Evolutionary conservation across 2,329 filamentous ascomycete species (phyloP), one percentile per base, ranked within the genome.

Genomic region (Penicillium rolfsii): DNA sequence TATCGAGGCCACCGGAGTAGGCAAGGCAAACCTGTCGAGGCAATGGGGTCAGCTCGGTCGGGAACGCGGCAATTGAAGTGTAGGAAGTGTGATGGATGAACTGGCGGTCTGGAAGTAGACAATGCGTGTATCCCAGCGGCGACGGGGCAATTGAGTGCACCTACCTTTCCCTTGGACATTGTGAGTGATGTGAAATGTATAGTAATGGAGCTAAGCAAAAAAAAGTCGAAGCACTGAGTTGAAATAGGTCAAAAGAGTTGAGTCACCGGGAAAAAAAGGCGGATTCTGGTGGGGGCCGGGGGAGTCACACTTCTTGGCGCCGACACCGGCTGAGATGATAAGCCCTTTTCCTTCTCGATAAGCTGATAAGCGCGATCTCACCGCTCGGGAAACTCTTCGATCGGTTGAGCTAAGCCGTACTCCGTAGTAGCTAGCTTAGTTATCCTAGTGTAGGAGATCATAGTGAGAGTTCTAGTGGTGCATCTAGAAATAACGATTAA

Each of bases 1-100:
- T 87, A 71, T 87, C 85, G 64, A 87, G 81, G 71, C 85, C 85
- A 73, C 85, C 77, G 52, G 71, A 74, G 68, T 77, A 78, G 63
- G 75, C 75, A 55, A 76, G 70, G 64, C 73, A 75, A 68, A 76
- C 74, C 70, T 74, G 48, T 65, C 50, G 24, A 49, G 55, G 30
- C 26, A 53, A 61, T 59, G 35, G 48, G 61, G 61, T 70, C 57
- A 69, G 66, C 60, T n/a, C 14, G 36, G 41, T 55, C 56, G 36
- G 52, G 46, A 52, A 50, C 38, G 40, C 55, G 35, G 46, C 58
- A 60, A 60, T 55, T 53, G 46, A 45, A 45, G 43, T 55, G 60
- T 54, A 50, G 58, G 54, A 52, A 28, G 54, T 50, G 49, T 57
- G 56, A 59, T 49, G 56, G 54, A 59, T 49, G 54, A 24, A 61